Evolutionary conservation across 345 rosid genomes (phyloP).

Genomic region (Eucalyptus dawsonii): DNA sequence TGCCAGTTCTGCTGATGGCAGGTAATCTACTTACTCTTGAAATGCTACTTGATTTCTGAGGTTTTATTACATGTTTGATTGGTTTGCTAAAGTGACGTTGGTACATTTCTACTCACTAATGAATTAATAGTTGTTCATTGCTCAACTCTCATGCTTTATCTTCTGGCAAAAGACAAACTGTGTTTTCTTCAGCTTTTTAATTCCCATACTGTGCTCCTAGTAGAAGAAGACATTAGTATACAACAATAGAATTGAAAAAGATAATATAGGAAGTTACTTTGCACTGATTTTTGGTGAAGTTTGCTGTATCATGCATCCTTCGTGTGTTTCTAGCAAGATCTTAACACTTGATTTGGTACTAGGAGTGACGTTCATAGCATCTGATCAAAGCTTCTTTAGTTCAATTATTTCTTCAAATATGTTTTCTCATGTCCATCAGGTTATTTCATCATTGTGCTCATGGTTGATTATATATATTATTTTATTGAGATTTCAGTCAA

Average conservation of each 20-base stretch:
- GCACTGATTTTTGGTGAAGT: not conserved
- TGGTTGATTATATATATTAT: not conserved
- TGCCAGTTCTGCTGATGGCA: constrained; percentile 70
- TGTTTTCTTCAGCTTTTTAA: not conserved
- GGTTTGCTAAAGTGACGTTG: not conserved
- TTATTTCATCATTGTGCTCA: not conserved
- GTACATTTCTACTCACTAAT: not conserved
- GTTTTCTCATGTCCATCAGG: not conserved
- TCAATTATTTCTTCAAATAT: not conserved
- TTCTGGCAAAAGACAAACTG: not conserved
- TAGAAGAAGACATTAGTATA: not conserved
- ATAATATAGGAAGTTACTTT: not conserved
- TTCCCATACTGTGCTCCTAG: not conserved
- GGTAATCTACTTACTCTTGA: constrained; percentile 23
- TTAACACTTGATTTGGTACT: not conserved
- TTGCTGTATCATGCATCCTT: not conserved
- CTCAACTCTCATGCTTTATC: not conserved
- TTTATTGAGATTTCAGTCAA: constrained; percentile 38
- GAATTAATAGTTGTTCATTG: not conserved
- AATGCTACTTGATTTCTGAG: not conserved
- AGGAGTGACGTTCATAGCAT: not conserved
- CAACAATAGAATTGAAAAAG: not conserved
- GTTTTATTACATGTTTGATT: not conserved
- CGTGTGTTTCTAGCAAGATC: not conserved
- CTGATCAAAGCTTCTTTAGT: not conserved